A percentile compares a stretch with the other conserved stretches of the same genome.
Conservation (phyloP, 2,329 filamentous ascomycete species). For the Microcyclospora pomicola region DNA sequence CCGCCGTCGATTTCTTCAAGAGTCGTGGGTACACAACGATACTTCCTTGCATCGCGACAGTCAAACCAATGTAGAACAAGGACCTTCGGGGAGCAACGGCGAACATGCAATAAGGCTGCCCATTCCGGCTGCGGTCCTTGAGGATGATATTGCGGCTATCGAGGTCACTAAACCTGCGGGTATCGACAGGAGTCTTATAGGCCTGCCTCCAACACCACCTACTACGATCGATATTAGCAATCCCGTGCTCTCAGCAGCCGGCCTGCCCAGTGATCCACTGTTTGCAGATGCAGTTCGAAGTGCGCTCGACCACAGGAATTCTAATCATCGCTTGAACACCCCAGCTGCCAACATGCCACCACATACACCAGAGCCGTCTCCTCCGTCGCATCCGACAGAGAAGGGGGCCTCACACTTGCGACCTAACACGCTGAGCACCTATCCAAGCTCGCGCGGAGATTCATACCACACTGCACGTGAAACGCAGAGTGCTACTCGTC, state of each 20-base stretch:
- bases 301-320: slow-evolving; percentile 12
- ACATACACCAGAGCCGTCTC: slow-evolving; percentile 24
- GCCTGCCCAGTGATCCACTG: slow-evolving; percentile 27
- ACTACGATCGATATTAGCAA: slow-evolving; percentile 20
- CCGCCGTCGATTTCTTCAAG: too few species aligned
- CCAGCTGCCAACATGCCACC: slow-evolving; percentile 26
- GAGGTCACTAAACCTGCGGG: too few species aligned
- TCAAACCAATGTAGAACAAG: too few species aligned
- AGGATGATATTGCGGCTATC: too few species aligned
- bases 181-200: slow-evolving; percentile 3
- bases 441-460: slow-evolving; percentile 30
- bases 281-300: slow-evolving; percentile 26
- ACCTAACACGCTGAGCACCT: not conserved
- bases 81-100: too few species aligned
- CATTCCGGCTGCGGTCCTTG: too few species aligned
- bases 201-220: slow-evolving; percentile 33
- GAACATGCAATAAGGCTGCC: too few species aligned
- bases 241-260: slow-evolving; percentile 22
- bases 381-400: slow-evolving; percentile 11
- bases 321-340: slow-evolving; percentile 26
- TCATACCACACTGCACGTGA: slow-evolving; percentile 33
- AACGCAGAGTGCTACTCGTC: slow-evolving; percentile 18
- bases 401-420: slow-evolving; percentile 1
- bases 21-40: too few species aligned
- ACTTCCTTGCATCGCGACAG: too few species aligned